These are phyloP conservation scores for Cucumis hystrix DNA, from an alignment of 306 rosid species.

Conservation along the genomic window DNA sequence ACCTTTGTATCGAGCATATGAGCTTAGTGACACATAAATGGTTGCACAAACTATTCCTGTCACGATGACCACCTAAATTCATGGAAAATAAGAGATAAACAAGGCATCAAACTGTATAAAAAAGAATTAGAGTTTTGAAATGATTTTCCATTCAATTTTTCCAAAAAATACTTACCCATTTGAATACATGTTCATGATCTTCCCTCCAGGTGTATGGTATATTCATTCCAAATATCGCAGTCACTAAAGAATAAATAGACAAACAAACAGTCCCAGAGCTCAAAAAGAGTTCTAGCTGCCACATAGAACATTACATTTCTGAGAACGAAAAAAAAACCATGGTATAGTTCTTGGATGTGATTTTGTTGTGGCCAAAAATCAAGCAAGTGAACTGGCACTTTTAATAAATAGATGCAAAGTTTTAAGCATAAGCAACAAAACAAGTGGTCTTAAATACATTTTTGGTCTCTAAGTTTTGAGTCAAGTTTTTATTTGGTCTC, in stretches of 20 bases:
- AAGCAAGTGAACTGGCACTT: not conserved
- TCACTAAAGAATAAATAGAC: conserved; percentile 44
- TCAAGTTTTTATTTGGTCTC: too few species aligned
- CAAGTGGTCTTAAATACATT: too few species aligned
- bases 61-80: conserved; percentile 55
- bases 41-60: conserved; percentile 43
- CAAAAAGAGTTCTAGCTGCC: conserved; percentile 70
- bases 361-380: not conserved
- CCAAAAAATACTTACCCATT: conserved; percentile 49
- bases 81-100: not conserved
- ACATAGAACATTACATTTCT: not conserved
- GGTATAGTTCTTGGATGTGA: not conserved
- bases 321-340: not conserved
- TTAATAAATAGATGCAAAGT: not conserved
- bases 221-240: conserved; percentile 61
- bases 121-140: not conserved
- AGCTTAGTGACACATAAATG: conserved; percentile 39
- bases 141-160: not conserved
- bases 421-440: not conserved
- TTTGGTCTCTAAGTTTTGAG: too few species aligned
- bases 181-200: conserved; percentile 37
- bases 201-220: conserved; percentile 45
- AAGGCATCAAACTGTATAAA: not conserved
- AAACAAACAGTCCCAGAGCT: conserved; percentile 46
- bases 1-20: conserved; percentile 85